Evolutionary conservation across 305 asterid genomes (phyloP), one percentile per base, ranked within the genome.

Genomic region (Solanum hybrid): DNA sequence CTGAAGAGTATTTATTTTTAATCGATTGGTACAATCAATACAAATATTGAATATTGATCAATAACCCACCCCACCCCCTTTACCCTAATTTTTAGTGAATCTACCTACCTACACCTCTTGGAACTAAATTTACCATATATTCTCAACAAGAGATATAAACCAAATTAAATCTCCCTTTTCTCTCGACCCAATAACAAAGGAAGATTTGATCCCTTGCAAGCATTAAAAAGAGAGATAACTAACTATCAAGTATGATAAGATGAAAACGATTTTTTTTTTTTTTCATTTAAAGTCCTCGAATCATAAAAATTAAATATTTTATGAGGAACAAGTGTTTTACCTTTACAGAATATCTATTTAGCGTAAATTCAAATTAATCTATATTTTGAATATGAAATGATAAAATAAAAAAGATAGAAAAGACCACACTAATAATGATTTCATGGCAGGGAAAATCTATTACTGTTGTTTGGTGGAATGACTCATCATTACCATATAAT

Each of bases 401-500:
- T 75, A 33, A 33, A 34, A 31, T 11, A 22, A 3, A 35, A n/a
- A 11, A 76, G 26, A 78, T n/a, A 8, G 71, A 61, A 61, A 61
- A 61, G 71, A 61, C 71, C 24, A 77, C 24, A 77, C 42, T 14
- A 29, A 81, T 46, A 81, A 46, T 83, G 18, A 83, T 83, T 42
- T 16, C 20, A 73, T 73, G 39, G 28, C 57, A 69, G 81, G 78
- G 78, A 46, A 46, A 46, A 10, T 28, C n/a, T 84, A 46, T 84
- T 16, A 11, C 18, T 85, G 13, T 82, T 40, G 88, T 86, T 57
- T 81, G 93, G 94, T 94, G 97, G 95, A 93, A 92, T 92, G 91
- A 91, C 82, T 93, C 91, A 95, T 95, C 29, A 95, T 95, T 91
- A 90, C 89, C 92, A 92, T 90, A 94, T 93, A 91, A 95, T 94